Evolutionary conservation across 2,329 filamentous ascomycete species (phyloP).

Genomic region (Parafenestella ontariensis): DNA sequence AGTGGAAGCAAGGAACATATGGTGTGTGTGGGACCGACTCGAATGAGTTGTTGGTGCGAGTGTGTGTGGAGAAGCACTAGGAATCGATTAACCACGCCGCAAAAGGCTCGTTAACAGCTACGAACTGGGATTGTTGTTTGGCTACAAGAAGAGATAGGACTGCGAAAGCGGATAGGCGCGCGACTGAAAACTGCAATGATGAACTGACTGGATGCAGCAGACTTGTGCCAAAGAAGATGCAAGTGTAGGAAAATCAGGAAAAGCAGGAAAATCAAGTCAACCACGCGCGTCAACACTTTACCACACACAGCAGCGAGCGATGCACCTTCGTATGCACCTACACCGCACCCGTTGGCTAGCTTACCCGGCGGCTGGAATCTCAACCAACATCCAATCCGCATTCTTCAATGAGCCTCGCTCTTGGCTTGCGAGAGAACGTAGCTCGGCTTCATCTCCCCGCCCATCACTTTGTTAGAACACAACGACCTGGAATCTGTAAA

Average conservation of each 20-base stretch:
- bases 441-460: not conserved
- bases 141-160: not conserved
- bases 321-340: not conserved
- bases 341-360: constrained; percentile 1
- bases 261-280: no score
- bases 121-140: not conserved
- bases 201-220: not conserved
- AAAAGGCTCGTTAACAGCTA: not conserved
- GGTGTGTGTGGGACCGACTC: no score
- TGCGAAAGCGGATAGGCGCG: not conserved
- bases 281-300: not conserved
- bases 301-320: not conserved
- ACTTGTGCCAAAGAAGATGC: not conserved
- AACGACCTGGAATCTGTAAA: not conserved
- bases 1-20: not conserved
- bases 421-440: not conserved
- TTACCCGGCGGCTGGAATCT: not conserved
- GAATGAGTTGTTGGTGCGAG: no score
- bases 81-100: not conserved
- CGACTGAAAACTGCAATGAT: not conserved
- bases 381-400: not conserved
- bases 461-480: not conserved
- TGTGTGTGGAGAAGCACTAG: not conserved
- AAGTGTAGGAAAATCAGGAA: not conserved
- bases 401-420: not conserved